Evolutionary conservation across 495 filamentous ascomycete genomes (phyloP), one percentile per base, ranked within the genome.

Genomic region (Cladorrhinum samala): DNA sequence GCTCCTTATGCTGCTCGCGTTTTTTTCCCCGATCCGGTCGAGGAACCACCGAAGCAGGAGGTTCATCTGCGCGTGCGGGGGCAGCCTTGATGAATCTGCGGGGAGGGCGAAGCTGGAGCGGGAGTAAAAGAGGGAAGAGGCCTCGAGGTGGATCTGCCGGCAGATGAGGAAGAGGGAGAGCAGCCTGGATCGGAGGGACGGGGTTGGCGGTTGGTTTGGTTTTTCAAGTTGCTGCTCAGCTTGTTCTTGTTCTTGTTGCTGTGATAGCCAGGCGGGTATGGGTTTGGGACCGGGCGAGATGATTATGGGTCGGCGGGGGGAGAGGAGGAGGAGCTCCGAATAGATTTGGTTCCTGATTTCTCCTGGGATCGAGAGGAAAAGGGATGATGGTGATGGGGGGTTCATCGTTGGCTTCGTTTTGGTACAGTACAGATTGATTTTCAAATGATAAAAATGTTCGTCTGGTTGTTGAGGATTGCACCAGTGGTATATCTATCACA

Each of bases 291-390:
- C 18, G 11, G 41, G n/a, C 46, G 42, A 17, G 25, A 60, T 45
- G 41, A 7, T 17, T 33, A 60, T 37, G 6, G 58, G n/a, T n/a
- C n/a, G n/a, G n/a, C n/a, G 49, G 16, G 40, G 20, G 0, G 46
- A 9, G 38, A 46, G 42, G 24, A 54, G 23, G 38, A 60, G 33
- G 24, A 57, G 54, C 9, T 46, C 13, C 25, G 42, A 11, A 54
- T 57, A 60, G 50, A 60, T 57, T 9, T 57, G 54, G 50, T 60
- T 60, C 18, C 57, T 54, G 44, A 60, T 53, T 42, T 60, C 57
- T 27, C 57, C 54, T 17, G 57, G 57, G 8, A 53, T 18, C 14
- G 27, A 25, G 20, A 57, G 50, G 23, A 60, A 30, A 27, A 14
- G 25, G 2, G 25, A n/a, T 33, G 11, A 33, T 33, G 11, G 27